These are phyloP conservation scores for Limtongia smithiae DNA, from an alignment of 805 yeast species.

Conservation along the genomic window DNA sequence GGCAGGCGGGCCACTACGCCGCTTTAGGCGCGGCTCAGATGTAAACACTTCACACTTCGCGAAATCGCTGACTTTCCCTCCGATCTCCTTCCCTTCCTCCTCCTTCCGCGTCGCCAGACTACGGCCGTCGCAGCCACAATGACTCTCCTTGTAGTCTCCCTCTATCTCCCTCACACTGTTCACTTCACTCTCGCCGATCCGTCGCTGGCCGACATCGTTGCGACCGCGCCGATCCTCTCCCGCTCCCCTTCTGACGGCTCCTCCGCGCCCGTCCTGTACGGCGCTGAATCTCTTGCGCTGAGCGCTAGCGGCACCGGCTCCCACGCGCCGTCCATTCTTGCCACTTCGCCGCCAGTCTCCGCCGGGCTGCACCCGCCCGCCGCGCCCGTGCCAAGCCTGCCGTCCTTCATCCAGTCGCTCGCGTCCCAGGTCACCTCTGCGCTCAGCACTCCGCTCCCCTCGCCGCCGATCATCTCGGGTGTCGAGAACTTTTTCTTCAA, in stretches of 20 bases:
- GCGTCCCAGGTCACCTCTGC: slow-evolving; percentile 28
- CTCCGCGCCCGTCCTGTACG: slow-evolving; percentile 13
- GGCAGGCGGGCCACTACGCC: too few species aligned
- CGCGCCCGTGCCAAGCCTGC: slow-evolving; percentile 11
- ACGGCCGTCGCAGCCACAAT: too few species aligned
- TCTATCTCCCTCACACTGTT: slow-evolving; percentile 32
- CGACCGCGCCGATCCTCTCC: slow-evolving; percentile 18
- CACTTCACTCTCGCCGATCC: slow-evolving; percentile 30
- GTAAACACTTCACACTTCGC: too few species aligned
- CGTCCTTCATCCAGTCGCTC: slow-evolving; percentile 25
- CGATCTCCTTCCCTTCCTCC: not conserved
- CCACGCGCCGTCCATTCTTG: slow-evolving; percentile 4
- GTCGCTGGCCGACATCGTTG: slow-evolving; percentile 15
- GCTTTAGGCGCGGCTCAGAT: too few species aligned
- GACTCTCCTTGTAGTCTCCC: slow-evolving; percentile 31
- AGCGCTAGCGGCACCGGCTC: not conserved
- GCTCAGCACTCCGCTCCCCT: slow-evolving; percentile 27
- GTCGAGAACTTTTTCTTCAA: slow-evolving; percentile 25
- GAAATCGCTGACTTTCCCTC: too few species aligned
- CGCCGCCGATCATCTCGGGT: slow-evolving; percentile 21
- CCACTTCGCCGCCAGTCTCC: slow-evolving; percentile 3
- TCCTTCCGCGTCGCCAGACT: too few species aligned
- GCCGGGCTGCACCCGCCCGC: slow-evolving; percentile 9
- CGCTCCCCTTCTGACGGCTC: slow-evolving; percentile 13
- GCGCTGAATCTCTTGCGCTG: not conserved